Conservation (phyloP, 345 rosid species). For the Rhodamnia rubescens region DNA sequence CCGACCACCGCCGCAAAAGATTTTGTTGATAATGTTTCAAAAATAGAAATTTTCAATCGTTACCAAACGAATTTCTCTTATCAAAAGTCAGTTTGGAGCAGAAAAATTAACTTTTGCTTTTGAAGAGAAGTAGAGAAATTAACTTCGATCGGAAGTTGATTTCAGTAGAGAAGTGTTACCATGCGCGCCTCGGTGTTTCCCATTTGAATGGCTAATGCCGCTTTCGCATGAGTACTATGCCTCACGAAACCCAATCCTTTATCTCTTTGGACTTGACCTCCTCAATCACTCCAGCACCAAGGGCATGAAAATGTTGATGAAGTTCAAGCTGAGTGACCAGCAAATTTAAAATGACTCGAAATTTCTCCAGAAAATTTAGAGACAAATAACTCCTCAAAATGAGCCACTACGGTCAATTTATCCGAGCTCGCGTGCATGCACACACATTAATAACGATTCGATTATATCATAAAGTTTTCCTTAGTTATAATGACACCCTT, state of each 20-base stretch:
- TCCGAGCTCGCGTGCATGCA: no score
- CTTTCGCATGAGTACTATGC: conserved; percentile 77
- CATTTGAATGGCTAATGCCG: conserved; percentile 84
- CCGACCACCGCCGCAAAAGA: no score
- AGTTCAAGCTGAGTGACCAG: conserved; percentile 89
- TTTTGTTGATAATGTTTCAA: no score
- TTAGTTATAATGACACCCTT: background rate
- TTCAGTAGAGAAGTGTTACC: no score
- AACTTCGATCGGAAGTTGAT: no score
- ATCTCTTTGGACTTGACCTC: conserved; percentile 91
- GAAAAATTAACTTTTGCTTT: no score
- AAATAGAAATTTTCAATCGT: no score
- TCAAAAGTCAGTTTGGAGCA: no score
- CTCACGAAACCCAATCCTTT: conserved; percentile 98
- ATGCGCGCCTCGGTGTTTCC: no score
- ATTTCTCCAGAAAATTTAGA: background rate
- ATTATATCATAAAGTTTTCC: background rate
- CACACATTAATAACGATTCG: no score
- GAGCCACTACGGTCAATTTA: background rate
- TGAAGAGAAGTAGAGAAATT: no score
- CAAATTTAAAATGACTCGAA: background rate
- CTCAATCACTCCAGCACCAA: conserved; percentile 65
- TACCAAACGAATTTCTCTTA: no score
- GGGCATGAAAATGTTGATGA: conserved; percentile 80
- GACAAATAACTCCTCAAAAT: background rate